Evolutionary conservation across 2,329 filamentous ascomycete species (phyloP), one percentile per base, ranked within the genome.

Genomic region (Neopestalotiopsis sp.): DNA sequence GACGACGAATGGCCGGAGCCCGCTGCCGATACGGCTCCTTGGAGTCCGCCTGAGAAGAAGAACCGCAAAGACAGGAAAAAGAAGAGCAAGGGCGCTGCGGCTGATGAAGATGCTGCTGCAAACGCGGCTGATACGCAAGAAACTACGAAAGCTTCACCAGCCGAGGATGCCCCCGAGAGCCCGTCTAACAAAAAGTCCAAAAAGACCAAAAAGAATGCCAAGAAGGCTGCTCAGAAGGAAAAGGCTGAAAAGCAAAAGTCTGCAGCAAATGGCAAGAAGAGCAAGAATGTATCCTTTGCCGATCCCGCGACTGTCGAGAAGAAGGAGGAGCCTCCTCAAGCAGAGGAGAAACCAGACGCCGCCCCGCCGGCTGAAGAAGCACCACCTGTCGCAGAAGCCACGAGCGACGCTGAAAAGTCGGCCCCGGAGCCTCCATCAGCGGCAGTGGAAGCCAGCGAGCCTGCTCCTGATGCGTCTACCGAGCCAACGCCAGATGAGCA

Each of bases 41-140:
- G 34, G n/a, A 40, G 17, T 10, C 45, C 45, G 17, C 14, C 10
- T 30, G 72, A 68, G 68, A 73, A 71, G 56, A 67, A 73, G 59
- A 69, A 69, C 57, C 61, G 69, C 38, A 71, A 72, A 49, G 66
- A 67, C 5, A 68, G 69, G 63, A 65, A 69, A 53, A 68, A 71
- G 69, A 62, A 62, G 30, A 40, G n/a, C 28, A 28, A 62, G 59
- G 9, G 12, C 13, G 30, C 20, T 34, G 17, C 32, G 17, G 30
- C 10, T 13, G 32, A 62, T 59, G 34, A 40, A 5, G 30, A 38
- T 20, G 12, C n/a, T 6, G 9, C 32, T 17, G 13, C 32, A 17
- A 34, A 32, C 17, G 30, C 32, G 17, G 5, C 57, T 34, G 57
- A 30, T 28, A 34, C 3, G 24, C 24, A 59, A 4, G 57, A 59